Evolutionary conservation across 2,329 filamentous ascomycete species (phyloP), one percentile per base, ranked within the genome.

Genomic region (Allantophomopsis lycopodina): DNA sequence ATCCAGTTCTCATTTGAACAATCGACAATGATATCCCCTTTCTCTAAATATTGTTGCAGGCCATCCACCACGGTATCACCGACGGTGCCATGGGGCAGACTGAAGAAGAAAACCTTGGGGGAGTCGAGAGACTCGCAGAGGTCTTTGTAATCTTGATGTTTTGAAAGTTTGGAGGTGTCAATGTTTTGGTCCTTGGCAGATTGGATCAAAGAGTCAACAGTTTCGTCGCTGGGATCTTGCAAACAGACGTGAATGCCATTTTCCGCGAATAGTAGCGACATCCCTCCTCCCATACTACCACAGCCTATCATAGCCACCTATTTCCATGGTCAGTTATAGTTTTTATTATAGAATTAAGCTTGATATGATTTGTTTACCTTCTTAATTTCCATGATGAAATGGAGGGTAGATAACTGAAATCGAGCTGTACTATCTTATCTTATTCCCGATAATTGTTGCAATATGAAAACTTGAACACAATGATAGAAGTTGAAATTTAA

Each of bases 1-100:
- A 66, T 58, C 57, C 74, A 83, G 51, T 79, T 65, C 55, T 84
- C 78, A 49, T 83, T 84, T 1, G 73, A 74, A 8, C 73, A 75
- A 50, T 83, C 79, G 23, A 84, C 64, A 40, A 84, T 73, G 38
- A 83, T 73, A 51, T 84, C 79, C 12, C 71, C 73, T 35, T 62
- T 61, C 14, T 66, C 63, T 3, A 84, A 59, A 44, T 71, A 76
- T 42, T 40, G 61, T 57, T 41, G 39, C 4, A 54, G 41, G 4
- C 47, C 47, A 20, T 62, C 55, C 8, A 64, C 48, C 17, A 58
- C 57, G n/a, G 53, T 51, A 45, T 64, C 60, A 6, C 56, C 59
- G 4, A 58, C 55, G 10, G 43, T 47, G 28, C 63, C 62, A 42
- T 73, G 68, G 1, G 69, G 68, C 5, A 71, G 55, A 23, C 63